A percentile compares a stretch with the other conserved stretches of the same genome.
These are phyloP conservation scores for Ganoderma resinaceum DNA, from an alignment of 1,284 basidiomycete genomes.

Conservation along the genomic window DNA sequence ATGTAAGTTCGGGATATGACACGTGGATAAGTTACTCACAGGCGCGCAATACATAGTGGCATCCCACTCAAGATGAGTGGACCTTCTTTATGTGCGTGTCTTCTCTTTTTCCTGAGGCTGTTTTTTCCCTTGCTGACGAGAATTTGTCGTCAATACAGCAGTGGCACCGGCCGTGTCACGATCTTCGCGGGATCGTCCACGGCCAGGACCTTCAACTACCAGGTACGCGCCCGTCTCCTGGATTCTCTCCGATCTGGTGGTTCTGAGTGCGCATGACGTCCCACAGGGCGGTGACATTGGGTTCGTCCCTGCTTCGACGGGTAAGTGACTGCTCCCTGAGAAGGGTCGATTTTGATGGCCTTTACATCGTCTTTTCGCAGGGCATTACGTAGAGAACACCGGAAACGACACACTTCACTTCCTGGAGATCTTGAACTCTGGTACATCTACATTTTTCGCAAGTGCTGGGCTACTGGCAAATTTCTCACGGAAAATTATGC, in stretches of 20 bases:
- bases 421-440: conserved; percentile 71
- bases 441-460: conserved; percentile 37
- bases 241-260: conserved; percentile 1
- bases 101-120: background rate
- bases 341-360: background rate
- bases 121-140: conserved; percentile 3
- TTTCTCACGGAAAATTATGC: conserved; percentile 5
- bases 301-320: conserved; percentile 65
- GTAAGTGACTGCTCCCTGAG: conserved; percentile 36
- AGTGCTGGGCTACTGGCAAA: background rate
- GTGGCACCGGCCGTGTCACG: conserved; percentile 66
- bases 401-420: conserved; percentile 68
- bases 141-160: conserved; percentile 41
- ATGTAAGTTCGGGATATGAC: conserved; percentile 33
- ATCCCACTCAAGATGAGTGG: conserved; percentile 77
- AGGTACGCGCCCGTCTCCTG: conserved; percentile 41
- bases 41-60: conserved; percentile 56
- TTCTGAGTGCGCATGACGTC: background rate
- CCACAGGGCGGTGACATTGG: conserved; percentile 67
- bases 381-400: conserved; percentile 77
- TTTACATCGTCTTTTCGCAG: conserved; percentile 33
- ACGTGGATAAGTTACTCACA: conserved; percentile 15
- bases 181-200: conserved; percentile 68
- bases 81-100: conserved; percentile 54
- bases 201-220: conserved; percentile 74